A percentile compares a stretch with the other conserved stretches of the same genome.
phyloP scores from a whole-genome alignment of 768 basidiomycete genomes.

The Russula brevipes region DNA sequence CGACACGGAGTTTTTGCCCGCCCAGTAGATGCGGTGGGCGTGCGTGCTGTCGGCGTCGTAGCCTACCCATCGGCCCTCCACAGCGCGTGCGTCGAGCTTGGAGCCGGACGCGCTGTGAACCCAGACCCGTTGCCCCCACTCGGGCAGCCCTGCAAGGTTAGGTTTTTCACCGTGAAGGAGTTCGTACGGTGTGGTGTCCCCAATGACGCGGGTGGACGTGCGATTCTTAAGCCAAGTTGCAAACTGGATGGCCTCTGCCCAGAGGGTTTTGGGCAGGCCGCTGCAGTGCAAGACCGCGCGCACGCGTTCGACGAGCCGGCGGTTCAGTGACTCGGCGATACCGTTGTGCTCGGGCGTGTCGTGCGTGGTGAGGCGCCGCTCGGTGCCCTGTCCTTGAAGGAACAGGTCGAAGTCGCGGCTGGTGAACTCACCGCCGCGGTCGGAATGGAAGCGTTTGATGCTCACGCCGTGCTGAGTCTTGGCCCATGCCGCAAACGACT shows the following conservation, averaged over 20 bases:
- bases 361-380: constrained; percentile 27
- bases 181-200: not conserved
- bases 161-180: not conserved
- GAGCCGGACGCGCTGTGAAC: not conserved
- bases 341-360: constrained; percentile 37
- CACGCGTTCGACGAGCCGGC: constrained; percentile 31
- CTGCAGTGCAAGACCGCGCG: constrained; percentile 32
- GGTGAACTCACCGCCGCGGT: constrained; percentile 32
- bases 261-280: constrained; percentile 33
- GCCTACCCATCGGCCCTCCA: not conserved
- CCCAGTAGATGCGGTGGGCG: not conserved
- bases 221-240: not conserved
- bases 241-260: constrained; percentile 31
- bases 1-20: not conserved
- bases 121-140: not conserved
- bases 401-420: constrained; percentile 25
- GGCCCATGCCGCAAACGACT: constrained; percentile 28
- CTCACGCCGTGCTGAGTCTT: constrained; percentile 28
- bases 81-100: not conserved
- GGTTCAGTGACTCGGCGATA: constrained; percentile 36
- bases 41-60: not conserved
- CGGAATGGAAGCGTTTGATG: constrained; percentile 31
- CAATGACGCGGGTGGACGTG: not conserved
- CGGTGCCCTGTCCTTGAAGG: constrained; percentile 27
- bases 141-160: not conserved